These are phyloP conservation scores for Solanum bukasovii DNA, from an alignment of 257 asterid genomes.

Conservation along the genomic window DNA sequence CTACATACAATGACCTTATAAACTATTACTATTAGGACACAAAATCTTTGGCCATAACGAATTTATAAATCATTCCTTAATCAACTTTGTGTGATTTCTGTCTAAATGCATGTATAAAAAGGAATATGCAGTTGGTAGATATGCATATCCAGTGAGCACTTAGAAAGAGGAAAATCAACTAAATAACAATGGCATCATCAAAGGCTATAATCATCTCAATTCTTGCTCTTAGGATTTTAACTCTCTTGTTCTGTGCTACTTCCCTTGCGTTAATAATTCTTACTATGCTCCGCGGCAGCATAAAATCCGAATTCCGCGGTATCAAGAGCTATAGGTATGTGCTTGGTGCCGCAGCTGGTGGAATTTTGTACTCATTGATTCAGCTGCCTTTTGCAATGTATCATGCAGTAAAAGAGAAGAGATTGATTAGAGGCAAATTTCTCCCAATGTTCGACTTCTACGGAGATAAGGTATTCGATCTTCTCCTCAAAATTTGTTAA, in stretches of 20 bases:
- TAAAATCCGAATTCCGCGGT: background rate
- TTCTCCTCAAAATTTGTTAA: background rate
- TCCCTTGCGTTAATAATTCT: background rate
- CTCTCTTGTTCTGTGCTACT: background rate
- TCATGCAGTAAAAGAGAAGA: background rate
- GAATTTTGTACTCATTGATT: background rate
- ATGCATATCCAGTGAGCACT: background rate
- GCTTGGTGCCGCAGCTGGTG: background rate
- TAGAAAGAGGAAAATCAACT: background rate
- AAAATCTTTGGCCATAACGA: background rate
- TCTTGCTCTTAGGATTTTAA: background rate
- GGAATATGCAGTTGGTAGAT: background rate
- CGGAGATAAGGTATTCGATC: background rate
- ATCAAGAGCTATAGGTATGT: background rate
- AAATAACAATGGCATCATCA: background rate
- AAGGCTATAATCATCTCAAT: background rate
- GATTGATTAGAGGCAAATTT: background rate
- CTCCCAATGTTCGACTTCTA: background rate
- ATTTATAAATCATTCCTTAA: too few relatives aligned
- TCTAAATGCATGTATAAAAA: background rate
- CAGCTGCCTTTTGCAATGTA: background rate
- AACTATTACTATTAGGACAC: background rate
- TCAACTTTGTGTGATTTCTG: background rate
- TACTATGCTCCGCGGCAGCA: background rate
- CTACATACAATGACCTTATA: background rate